Percentiles rank a stretch among this genome's conserved stretches.
phyloP scores from a whole-genome alignment of 2,329 filamentous ascomycete species.

The Neopestalotiopsis sp. region DNA sequence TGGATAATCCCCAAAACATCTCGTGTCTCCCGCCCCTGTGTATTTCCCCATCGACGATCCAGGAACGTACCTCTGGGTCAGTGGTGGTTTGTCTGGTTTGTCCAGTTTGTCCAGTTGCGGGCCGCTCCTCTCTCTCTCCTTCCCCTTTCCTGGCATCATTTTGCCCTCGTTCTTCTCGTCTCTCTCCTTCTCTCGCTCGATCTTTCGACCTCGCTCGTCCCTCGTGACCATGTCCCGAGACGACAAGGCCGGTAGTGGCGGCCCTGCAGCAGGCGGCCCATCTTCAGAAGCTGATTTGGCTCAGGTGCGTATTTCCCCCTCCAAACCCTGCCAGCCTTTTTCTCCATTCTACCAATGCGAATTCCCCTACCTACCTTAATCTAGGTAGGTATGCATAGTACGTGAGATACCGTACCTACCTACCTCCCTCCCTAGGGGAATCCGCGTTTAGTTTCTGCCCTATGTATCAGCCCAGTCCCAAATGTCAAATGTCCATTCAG shows the following conservation, averaged over 20 bases:
- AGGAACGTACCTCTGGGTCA: background rate
- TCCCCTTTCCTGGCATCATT: background rate
- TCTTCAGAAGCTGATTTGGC: constrained; percentile 19
- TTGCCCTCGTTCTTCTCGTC: background rate
- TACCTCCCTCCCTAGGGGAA: background rate
- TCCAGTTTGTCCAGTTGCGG: background rate
- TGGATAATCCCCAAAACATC: background rate
- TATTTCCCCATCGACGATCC: background rate
- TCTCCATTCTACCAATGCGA: background rate
- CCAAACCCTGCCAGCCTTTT: background rate
- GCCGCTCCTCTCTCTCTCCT: background rate
- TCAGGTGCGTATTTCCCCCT: constrained; percentile 15
- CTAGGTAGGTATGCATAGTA: too few relatives aligned
- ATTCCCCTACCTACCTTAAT: background rate
- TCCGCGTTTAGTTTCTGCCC: background rate
- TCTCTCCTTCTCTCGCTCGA: background rate
- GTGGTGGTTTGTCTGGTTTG: background rate
- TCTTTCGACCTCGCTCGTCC: background rate
- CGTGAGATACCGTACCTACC: background rate
- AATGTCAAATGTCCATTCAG: background rate
- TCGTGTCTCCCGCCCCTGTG: background rate
- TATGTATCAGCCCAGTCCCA: background rate
- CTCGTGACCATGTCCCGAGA: constrained; percentile 9
- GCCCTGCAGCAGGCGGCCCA: constrained; percentile 7
- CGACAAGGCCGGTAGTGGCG: background rate